Conservation (phyloP, 768 basidiomycete genomes). For the Leccinum sublutescens region DNA sequence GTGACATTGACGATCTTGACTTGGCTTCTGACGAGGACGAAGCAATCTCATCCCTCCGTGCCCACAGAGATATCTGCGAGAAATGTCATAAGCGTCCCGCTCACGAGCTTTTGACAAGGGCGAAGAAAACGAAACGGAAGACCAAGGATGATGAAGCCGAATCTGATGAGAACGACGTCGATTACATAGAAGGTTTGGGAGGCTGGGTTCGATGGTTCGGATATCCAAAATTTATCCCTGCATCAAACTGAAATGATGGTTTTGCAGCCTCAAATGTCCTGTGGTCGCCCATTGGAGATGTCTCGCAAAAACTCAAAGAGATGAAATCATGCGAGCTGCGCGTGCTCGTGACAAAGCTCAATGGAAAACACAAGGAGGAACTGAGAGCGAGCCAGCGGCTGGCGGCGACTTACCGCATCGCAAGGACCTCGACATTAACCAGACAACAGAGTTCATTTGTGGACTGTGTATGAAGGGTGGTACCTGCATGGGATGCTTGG, state of each 20-base stretch:
- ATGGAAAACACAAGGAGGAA: slow-evolving; percentile 33
- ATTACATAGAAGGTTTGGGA: slow-evolving; percentile 51
- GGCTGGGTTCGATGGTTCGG: slow-evolving; percentile 85
- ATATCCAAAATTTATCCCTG: slow-evolving; percentile 5
- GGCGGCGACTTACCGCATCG: slow-evolving; percentile 44
- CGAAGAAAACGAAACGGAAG: slow-evolving; percentile 40
- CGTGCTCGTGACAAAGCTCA: slow-evolving; percentile 47
- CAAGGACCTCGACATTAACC: slow-evolving; percentile 42
- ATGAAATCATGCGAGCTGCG: slow-evolving; percentile 70
- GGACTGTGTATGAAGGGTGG: slow-evolving; percentile 73
- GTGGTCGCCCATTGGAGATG: slow-evolving; percentile 78
- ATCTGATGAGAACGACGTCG: slow-evolving; percentile 48
- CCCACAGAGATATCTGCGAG: slow-evolving; percentile 66
- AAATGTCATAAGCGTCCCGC: slow-evolving; percentile 65
- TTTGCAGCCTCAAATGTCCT: slow-evolving; percentile 68
- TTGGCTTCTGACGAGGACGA: slow-evolving; percentile 52
- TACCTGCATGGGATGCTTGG: slow-evolving; percentile 73
- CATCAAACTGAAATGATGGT: slow-evolving; percentile 7
- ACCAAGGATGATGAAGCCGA: slow-evolving; percentile 47
- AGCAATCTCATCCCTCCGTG: slow-evolving; percentile 51
- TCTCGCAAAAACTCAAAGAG: slow-evolving; percentile 59
- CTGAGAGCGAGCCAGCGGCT: slow-evolving; percentile 15
- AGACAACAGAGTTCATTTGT: slow-evolving; percentile 81
- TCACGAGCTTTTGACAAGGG: slow-evolving; percentile 48
- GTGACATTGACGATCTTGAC: slow-evolving; percentile 40